phyloP scores from a whole-genome alignment of 2,329 filamentous ascomycete species.

The Cytospora chrysosperma region DNA sequence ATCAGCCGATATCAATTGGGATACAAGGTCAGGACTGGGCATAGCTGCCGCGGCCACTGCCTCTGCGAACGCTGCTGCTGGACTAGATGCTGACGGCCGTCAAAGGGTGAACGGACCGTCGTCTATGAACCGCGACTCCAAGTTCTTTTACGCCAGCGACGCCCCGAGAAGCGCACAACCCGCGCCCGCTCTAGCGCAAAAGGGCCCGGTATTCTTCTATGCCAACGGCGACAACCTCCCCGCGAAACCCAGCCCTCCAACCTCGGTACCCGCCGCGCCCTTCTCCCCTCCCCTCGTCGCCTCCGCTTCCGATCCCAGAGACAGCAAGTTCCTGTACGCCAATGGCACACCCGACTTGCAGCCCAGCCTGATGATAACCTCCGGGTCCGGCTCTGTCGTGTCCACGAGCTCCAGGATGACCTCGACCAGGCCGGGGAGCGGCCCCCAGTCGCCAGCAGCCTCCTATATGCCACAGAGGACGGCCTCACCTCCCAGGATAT shows the following conservation, averaged over 20 bases:
- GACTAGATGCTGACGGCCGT: slow-evolving; percentile 31
- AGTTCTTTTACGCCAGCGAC: slow-evolving; percentile 93
- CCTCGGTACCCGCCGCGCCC: slow-evolving; percentile 24
- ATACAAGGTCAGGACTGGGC: slow-evolving; percentile 37
- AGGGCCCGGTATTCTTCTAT: slow-evolving; percentile 54
- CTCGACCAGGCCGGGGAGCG: slow-evolving; percentile 40
- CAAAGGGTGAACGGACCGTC: slow-evolving; percentile 31
- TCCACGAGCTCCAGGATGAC: slow-evolving; percentile 46
- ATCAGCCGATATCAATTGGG: slow-evolving; percentile 35
- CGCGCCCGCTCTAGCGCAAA: slow-evolving; percentile 34
- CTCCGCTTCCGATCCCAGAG: slow-evolving; percentile 39
- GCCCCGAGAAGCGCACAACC: slow-evolving; percentile 48
- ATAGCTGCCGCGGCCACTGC: slow-evolving; percentile 33
- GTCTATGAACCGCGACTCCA: slow-evolving; percentile 49
- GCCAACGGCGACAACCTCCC: slow-evolving; percentile 49
- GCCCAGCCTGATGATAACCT: slow-evolving; percentile 37
- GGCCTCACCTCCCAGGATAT: slow-evolving; percentile 42
- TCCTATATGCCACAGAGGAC: slow-evolving; percentile 41
- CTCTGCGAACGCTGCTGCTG: not conserved
- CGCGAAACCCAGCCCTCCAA: slow-evolving; percentile 35
- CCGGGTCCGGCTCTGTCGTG: slow-evolving; percentile 45
- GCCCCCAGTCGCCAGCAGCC: slow-evolving; percentile 29
- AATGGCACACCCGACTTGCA: slow-evolving; percentile 60
- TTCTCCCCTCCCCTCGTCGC: slow-evolving; percentile 37
- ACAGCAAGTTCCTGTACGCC: slow-evolving; percentile 73